A percentile compares a stretch with the other conserved stretches of the same genome.
Evolutionary conservation across 2,329 filamentous ascomycete genomes (phyloP).

Genomic region (Aspergillus sp.): DNA sequence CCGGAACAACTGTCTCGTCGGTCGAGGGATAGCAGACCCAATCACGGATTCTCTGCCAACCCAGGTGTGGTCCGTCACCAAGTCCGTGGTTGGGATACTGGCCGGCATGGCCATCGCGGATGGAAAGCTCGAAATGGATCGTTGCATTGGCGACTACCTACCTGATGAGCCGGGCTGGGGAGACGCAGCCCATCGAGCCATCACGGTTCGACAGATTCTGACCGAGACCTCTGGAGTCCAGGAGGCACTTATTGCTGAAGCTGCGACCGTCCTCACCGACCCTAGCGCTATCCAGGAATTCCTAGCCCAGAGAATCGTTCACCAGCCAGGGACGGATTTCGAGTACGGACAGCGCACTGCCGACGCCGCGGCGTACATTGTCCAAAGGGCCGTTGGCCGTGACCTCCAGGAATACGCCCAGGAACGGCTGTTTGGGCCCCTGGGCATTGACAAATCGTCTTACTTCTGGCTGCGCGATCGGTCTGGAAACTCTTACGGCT

Average conservation of each 20-base stretch:
- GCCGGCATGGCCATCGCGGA: constrained; percentile 1
- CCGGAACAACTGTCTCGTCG: constrained; percentile 3
- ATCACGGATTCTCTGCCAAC: constrained; percentile 2
- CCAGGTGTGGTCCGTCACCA: constrained; percentile 6
- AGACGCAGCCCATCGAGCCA: constrained; percentile 5
- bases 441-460: constrained; percentile 5
- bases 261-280: constrained; percentile 1
- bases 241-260: constrained; percentile 4
- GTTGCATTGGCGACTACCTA: constrained; percentile 6
- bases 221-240: constrained; percentile 2
- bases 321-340: constrained; percentile 2
- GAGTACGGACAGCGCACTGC: constrained; percentile 1
- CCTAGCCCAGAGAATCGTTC: neutral
- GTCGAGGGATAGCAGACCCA: neutral
- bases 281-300: constrained; percentile 6
- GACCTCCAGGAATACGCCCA: constrained; percentile 6
- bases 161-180: constrained; percentile 5
- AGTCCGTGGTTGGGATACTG: constrained; percentile 6
- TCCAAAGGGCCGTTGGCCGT: neutral
- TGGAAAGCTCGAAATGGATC: constrained; percentile 3
- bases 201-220: constrained; percentile 3
- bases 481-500: constrained; percentile 6
- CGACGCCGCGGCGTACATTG: constrained; percentile 3
- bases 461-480: constrained; percentile 8
- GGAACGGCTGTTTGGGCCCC: constrained; percentile 3